Conservation (phyloP, 495 filamentous ascomycete species). For the Podospora pseudocomata region DNA sequence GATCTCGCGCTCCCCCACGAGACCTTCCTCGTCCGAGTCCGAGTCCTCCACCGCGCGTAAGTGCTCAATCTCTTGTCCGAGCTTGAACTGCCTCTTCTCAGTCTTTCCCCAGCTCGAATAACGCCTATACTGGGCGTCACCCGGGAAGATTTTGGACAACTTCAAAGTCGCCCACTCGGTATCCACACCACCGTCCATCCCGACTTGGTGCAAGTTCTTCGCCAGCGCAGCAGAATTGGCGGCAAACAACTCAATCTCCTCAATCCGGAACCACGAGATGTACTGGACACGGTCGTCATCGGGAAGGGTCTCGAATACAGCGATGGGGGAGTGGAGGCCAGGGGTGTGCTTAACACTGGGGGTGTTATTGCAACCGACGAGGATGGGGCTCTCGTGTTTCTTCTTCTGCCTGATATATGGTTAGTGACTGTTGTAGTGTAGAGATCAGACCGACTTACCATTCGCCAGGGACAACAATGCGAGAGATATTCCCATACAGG, state of each 20-base stretch:
- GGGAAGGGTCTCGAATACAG: slow-evolving; percentile 1
- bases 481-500: neutral
- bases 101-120: neutral
- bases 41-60: neutral
- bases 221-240: slow-evolving; percentile 7
- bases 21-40: neutral
- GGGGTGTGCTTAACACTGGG: neutral
- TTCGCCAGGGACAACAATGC: neutral
- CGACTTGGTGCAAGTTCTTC: neutral
- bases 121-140: neutral
- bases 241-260: slow-evolving; percentile 12
- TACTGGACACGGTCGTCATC: slow-evolving; percentile 1
- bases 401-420: neutral
- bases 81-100: neutral
- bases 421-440: neutral
- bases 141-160: neutral
- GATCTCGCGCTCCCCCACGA: neutral
- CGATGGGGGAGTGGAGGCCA: neutral
- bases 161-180: neutral
- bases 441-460: neutral
- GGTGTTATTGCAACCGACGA: neutral
- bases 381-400: neutral
- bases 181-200: neutral
- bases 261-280: slow-evolving; percentile 11
- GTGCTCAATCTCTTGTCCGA: neutral